A percentile compares a stretch with the other conserved stretches of the same genome.
These are phyloP conservation scores for Trematosphaeria pertusa DNA, from an alignment of 2,329 filamentous ascomycete genomes.

Conservation along the genomic window DNA sequence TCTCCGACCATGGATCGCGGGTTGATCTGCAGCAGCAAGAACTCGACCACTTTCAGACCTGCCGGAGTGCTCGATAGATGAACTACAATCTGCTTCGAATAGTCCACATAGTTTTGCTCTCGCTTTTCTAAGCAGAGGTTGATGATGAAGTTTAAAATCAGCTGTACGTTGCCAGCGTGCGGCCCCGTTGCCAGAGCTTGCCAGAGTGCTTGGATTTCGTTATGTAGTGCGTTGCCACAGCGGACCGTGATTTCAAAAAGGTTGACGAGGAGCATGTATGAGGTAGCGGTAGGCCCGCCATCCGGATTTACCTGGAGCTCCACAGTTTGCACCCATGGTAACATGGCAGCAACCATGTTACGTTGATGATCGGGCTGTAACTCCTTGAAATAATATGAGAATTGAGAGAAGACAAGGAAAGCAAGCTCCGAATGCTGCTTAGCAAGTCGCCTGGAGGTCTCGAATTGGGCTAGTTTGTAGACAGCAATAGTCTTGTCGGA, in stretches of 20 bases:
- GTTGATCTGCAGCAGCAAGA: conserved; percentile 86
- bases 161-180: conserved; percentile 89
- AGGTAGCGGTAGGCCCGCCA: conserved; percentile 86
- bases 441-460: conserved; percentile 89
- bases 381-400: conserved; percentile 90
- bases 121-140: conserved; percentile 88
- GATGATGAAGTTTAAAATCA: conserved; percentile 97
- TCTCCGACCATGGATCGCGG: conserved; percentile 98
- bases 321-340: conserved; percentile 96
- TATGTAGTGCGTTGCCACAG: conserved; percentile 85
- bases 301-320: conserved; percentile 92
- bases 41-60: conserved; percentile 91
- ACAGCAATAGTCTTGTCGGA: conserved; percentile 98
- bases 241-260: conserved; percentile 96
- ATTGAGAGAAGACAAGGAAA: conserved; percentile 95
- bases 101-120: conserved; percentile 98
- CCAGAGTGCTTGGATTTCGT: conserved; percentile 97
- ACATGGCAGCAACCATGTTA: conserved; percentile 90
- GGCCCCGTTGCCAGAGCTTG: conserved; percentile 93
- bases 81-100: conserved; percentile 97
- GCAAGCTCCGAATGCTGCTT: conserved; percentile 88
- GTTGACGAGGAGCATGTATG: conserved; percentile 94
- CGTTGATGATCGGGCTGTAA: conserved; percentile 82
- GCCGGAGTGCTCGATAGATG: conserved; percentile 87
- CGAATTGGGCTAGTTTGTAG: conserved; percentile 96